phyloP scores from a whole-genome alignment of 768 basidiomycete species.

The Arthromyces matolae region DNA sequence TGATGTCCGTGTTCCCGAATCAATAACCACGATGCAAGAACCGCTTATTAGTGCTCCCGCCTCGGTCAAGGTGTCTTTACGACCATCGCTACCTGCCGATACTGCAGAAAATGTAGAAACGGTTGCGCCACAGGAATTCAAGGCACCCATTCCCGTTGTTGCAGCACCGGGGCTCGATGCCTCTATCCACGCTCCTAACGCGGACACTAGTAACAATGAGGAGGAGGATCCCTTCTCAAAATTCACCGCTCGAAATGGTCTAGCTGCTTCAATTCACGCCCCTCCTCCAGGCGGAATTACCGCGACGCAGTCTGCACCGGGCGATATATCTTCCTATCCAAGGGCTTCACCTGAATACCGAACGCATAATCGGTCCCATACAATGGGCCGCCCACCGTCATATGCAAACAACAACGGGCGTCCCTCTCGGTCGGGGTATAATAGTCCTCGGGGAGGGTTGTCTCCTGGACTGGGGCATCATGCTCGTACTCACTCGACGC shows the following conservation, averaged over 20 bases:
- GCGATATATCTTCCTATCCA: slow-evolving; percentile 29
- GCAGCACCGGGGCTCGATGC: slow-evolving; percentile 14
- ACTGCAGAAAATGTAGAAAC: slow-evolving; percentile 6
- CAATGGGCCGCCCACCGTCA: slow-evolving; percentile 42
- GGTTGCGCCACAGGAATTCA: background rate
- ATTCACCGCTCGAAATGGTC: slow-evolving; percentile 25
- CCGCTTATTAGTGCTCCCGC: slow-evolving; percentile 11
- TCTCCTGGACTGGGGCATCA: slow-evolving; percentile 35
- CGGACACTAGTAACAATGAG: slow-evolving; percentile 11
- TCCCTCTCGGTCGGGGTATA: slow-evolving; percentile 40
- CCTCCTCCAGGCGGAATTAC: slow-evolving; percentile 30
- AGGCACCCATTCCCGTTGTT: background rate
- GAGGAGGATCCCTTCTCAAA: slow-evolving; percentile 9
- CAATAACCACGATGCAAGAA: slow-evolving; percentile 13
- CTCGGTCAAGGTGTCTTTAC: slow-evolving; percentile 12
- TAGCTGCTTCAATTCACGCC: slow-evolving; percentile 57
- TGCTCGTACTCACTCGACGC: slow-evolving; percentile 64
- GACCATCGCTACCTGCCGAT: slow-evolving; percentile 18
- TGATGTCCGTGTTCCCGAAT: background rate
- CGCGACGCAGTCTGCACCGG: slow-evolving; percentile 40
- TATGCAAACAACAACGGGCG: slow-evolving; percentile 26
- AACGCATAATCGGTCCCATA: slow-evolving; percentile 54
- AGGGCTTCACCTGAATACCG: slow-evolving; percentile 26
- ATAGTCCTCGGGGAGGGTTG: slow-evolving; percentile 39
- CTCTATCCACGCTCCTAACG: slow-evolving; percentile 16